These are phyloP conservation scores for Evernia prunastri DNA, from an alignment of 495 filamentous ascomycete species.

Conservation along the genomic window DNA sequence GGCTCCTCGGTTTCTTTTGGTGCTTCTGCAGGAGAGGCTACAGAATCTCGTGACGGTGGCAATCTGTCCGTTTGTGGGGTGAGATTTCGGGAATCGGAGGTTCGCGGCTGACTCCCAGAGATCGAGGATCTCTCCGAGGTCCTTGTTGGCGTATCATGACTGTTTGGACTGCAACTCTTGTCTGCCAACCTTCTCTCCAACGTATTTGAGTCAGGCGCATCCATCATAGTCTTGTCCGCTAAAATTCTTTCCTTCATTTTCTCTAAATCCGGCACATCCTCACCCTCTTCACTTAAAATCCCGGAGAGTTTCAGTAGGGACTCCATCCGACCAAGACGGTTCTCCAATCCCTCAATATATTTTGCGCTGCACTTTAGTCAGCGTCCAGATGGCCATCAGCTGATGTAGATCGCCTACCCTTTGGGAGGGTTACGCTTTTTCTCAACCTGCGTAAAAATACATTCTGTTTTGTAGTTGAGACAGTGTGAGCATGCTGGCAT, in stretches of 20 bases:
- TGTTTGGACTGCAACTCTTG: constrained; percentile 46
- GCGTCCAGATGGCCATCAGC: not conserved
- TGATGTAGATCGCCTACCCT: constrained; percentile 53
- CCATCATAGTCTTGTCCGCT: constrained; percentile 27
- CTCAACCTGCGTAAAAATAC: constrained; percentile 94
- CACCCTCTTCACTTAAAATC: constrained; percentile 78
- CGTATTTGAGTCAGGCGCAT: constrained; percentile 79
- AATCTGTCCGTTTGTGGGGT: constrained; percentile 45
- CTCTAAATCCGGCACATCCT: constrained; percentile 80
- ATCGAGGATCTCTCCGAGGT: constrained; percentile 30
- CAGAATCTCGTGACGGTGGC: constrained; percentile 53
- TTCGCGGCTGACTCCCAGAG: constrained; percentile 28
- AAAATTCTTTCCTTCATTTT: constrained; percentile 64
- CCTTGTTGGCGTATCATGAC: constrained; percentile 32
- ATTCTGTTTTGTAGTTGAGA: constrained; percentile 96
- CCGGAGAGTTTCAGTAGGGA: constrained; percentile 80
- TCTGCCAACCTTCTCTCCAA: constrained; percentile 66
- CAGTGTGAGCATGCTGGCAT: constrained; percentile 93
- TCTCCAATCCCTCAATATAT: constrained; percentile 97
- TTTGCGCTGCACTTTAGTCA: constrained; percentile 61
- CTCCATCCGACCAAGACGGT: constrained; percentile 90
- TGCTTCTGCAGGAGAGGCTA: constrained; percentile 52
- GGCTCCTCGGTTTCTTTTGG: constrained; percentile 56
- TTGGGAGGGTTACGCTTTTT: constrained; percentile 98
- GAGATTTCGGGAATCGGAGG: constrained; percentile 36